phyloP scores from a whole-genome alignment of 768 basidiomycete genomes.

The Termitomyces sp. region DNA sequence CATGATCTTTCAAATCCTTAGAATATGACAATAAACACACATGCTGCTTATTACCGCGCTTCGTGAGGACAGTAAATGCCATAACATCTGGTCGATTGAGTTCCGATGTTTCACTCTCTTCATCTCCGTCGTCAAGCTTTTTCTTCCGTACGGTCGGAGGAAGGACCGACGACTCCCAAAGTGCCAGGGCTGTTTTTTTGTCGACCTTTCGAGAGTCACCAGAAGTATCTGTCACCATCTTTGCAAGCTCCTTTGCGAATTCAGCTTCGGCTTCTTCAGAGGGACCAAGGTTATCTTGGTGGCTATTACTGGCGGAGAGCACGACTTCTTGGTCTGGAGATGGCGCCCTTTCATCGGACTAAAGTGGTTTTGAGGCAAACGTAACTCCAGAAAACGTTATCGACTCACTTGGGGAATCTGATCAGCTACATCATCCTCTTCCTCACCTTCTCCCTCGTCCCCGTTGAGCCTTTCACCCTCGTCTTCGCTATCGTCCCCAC shows the following conservation, averaged over 20 bases:
- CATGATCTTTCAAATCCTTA: constrained; percentile 2
- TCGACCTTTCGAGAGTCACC: constrained; percentile 81
- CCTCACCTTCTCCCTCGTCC: constrained; percentile 49
- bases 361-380: not conserved
- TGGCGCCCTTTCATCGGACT: constrained; percentile 66
- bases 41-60: constrained; percentile 91
- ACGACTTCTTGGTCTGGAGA: constrained; percentile 82
- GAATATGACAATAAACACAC: constrained; percentile 33
- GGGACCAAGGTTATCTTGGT: constrained; percentile 72
- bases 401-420: constrained; percentile 50
- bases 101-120: constrained; percentile 36
- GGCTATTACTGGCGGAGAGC: constrained; percentile 46
- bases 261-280: constrained; percentile 89
- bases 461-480: constrained; percentile 47
- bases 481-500: constrained; percentile 65
- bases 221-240: constrained; percentile 86
- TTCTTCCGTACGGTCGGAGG: constrained; percentile 63
- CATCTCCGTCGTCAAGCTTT: constrained; percentile 53
- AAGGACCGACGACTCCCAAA: constrained; percentile 87
- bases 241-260: constrained; percentile 93
- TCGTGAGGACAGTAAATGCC: constrained; percentile 91
- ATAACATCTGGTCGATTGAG: constrained; percentile 44
- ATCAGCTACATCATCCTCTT: constrained; percentile 55
- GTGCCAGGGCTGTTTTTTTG: constrained; percentile 76
- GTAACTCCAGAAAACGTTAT: not conserved